phyloP scores from a whole-genome alignment of 306 rosid genomes.

The Ormosia emarginata region DNA sequence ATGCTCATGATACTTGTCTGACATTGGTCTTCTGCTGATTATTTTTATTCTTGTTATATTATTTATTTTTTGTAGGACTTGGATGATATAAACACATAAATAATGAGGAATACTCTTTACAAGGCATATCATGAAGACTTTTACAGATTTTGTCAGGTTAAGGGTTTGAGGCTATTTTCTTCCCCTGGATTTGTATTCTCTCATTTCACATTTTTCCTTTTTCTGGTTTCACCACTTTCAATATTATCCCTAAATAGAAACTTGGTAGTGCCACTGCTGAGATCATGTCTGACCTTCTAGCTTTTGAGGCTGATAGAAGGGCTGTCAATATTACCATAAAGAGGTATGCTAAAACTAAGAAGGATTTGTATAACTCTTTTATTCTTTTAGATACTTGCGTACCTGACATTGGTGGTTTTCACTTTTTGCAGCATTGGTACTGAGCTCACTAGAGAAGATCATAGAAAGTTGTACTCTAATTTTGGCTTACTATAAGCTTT shows the following conservation, averaged over 20 bases:
- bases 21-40: background rate
- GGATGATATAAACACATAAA: constrained; percentile 99
- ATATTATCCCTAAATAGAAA: constrained; percentile 55
- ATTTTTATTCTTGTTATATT: background rate
- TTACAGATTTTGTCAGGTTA: constrained; percentile 92
- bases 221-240: constrained; percentile 20
- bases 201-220: too few species aligned
- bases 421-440: constrained; percentile 78
- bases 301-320: constrained; percentile 98
- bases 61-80: constrained; percentile 56
- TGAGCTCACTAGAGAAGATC: constrained; percentile 97
- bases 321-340: constrained; percentile 95
- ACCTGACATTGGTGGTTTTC: constrained; percentile 6
- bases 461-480: constrained; percentile 82
- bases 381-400: background rate
- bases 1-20: background rate
- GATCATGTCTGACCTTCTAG: constrained; percentile 97
- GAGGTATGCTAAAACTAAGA: constrained; percentile 48
- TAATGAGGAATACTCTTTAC: constrained; percentile 97
- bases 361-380: background rate
- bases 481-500: constrained; percentile 92
- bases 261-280: constrained; percentile 97
- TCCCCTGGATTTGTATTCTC: background rate
- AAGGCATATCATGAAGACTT: constrained; percentile 99
- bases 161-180: background rate